These are phyloP conservation scores for Exophiala xenobiotica DNA, from an alignment of 2,329 filamentous ascomycete genomes.

Conservation along the genomic window DNA sequence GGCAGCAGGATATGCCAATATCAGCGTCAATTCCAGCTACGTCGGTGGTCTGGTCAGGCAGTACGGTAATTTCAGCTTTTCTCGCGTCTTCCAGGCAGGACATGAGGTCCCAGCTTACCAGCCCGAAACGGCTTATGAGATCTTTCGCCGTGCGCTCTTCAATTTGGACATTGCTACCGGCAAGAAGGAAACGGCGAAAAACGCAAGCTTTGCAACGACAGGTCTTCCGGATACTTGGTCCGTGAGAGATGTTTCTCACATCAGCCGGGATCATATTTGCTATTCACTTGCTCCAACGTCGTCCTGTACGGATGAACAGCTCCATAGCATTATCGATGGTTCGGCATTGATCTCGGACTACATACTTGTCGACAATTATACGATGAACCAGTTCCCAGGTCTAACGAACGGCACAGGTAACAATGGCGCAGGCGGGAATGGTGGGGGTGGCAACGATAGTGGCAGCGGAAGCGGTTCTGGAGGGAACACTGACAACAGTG, in stretches of 20 bases:
- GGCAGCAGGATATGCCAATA: constrained; percentile 44
- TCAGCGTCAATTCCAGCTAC: constrained; percentile 35
- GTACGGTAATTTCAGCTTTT: constrained; percentile 42
- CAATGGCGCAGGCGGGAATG: no score
- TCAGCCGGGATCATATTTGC: constrained; percentile 43
- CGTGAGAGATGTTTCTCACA: constrained; percentile 39
- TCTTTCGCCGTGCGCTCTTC: constrained; percentile 39
- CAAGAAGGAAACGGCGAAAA: constrained; percentile 10
- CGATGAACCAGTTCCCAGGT: constrained; percentile 2
- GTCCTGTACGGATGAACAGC: constrained; percentile 49
- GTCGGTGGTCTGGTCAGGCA: constrained; percentile 44
- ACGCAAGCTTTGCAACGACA: constrained; percentile 12
- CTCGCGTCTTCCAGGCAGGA: constrained; percentile 39
- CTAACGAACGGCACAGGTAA: not conserved
- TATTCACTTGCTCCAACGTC: constrained; percentile 42
- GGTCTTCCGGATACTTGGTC: constrained; percentile 10
- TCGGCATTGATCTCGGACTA: constrained; percentile 49
- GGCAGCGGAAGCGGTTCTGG: not conserved
- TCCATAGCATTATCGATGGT: constrained; percentile 43
- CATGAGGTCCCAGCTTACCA: constrained; percentile 37
- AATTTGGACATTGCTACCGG: constrained; percentile 39
- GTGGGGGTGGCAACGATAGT: not conserved
- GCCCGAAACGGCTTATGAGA: constrained; percentile 39
- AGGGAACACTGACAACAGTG: not conserved
- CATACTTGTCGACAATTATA: constrained; percentile 40